Evolutionary conservation across 768 basidiomycete genomes (phyloP), one percentile per base, ranked within the genome.

Genomic region (Boletus rubropictus): DNA sequence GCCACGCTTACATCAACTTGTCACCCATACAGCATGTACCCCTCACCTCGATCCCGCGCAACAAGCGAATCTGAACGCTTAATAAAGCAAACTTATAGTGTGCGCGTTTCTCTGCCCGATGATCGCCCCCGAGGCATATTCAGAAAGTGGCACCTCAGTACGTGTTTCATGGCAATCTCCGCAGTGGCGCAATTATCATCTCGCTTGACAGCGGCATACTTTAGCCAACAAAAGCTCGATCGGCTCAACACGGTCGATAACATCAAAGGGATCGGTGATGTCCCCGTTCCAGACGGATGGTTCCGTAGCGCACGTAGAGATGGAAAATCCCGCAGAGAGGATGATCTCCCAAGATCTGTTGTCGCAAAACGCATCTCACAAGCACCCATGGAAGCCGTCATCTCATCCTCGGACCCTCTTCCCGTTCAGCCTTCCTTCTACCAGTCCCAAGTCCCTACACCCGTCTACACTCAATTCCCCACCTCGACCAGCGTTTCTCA

Each of bases 261-360:
- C 41, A 77, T 89, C 57, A 79, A 72, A 21, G 79, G 77, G 41
- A 72, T 89, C 50, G 80, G 81, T 34, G 79, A 84, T 62, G 67
- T 82, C 17, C 63, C 65, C 36, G 82, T 89, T 15, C 88, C 87
- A 34, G 83, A 85, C 28, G 85, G 84, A 15, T 81, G 82, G 75
- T 90, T 89, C 68, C 77, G 77, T 59, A 86, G 84, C 64, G 86
- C 88, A 39, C 81, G 87, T 40, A 74, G 82, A 44, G 80, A 77
- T 52, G 86, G 86, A 42, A 65, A 69, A 58, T 64, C 67, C 44
- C 66, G 66, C 25, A 62, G 58, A 60, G 72, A 54, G 36, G 71
- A 55, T 29, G 67, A 68, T 67, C 70, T 57, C 65, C 76, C 62
- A 67, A 79, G 53, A 73, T 79, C 58, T 68, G 73, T 68, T 71